Evolutionary conservation across 2,329 filamentous ascomycete genomes (phyloP), one percentile per base, ranked within the genome.

Genomic region (Penicillium sumatraense): DNA sequence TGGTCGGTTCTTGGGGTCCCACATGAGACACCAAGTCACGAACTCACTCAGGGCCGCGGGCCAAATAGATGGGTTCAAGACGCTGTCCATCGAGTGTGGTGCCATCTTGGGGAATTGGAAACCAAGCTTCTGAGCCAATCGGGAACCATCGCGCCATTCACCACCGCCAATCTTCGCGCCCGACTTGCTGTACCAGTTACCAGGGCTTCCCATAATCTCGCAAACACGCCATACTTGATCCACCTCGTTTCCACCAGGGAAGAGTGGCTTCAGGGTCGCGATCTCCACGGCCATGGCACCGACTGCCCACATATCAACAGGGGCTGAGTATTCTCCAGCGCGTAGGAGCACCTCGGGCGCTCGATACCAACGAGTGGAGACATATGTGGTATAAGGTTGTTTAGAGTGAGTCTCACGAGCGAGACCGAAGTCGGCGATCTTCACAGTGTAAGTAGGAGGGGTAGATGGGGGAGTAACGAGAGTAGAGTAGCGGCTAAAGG

Each of bases 101-200:
- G 95, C 93, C 95, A 99, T 98, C 86, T 88, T 98, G 57, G 95
- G 95, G 73, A 99, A 99, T 0, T 95, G 97, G 75, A 99, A 99
- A 53, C 95, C 95, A 60, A 99, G 84, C 81, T 98, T 98, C 65
- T 95, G 91, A 53, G 95, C 95, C 56, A 99, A 81, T 58, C 91
- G 86, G 42, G 92, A 92, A 54, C 95, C 95, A 55, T 99, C 95
- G 68, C 92, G 91, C 95, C 95, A 99, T 65, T 99, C 95, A 68
- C 95, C 95, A 69, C 95, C 95, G 52, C 95, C 95, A 24, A 99
- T 90, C 62, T 88, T 89, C 23, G 83, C 81, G 21, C 93, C 93
- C 5, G 90, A 82, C 76, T 97, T 97, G 81, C 90, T 96, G 73
- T 96, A 95, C 95, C 95, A 99, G 77, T 93, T 93, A 41, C 95